Evolutionary conservation across 2,329 filamentous ascomycete genomes (phyloP).

Genomic region (Cladosporium halotolerans): DNA sequence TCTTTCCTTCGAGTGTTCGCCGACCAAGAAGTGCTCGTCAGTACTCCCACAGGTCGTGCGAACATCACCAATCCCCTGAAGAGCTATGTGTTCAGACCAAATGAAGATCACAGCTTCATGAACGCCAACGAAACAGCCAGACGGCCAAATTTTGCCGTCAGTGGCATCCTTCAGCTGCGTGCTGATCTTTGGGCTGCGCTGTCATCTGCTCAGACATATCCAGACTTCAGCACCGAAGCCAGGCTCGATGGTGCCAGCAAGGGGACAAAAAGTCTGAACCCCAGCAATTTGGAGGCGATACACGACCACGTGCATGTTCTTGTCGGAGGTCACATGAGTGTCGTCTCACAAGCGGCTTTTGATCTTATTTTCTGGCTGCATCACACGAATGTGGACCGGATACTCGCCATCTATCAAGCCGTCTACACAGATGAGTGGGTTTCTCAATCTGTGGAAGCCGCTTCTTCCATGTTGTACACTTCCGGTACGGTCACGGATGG

Average conservation of each 20-base stretch:
- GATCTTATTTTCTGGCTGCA: slow-evolving; percentile 15
- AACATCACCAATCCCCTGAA: slow-evolving; percentile 13
- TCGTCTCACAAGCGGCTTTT: slow-evolving; percentile 8
- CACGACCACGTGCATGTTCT: not conserved
- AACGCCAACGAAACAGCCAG: slow-evolving; percentile 3
- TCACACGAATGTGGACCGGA: slow-evolving; percentile 15
- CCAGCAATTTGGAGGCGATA: not conserved
- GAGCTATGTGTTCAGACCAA: slow-evolving; percentile 8
- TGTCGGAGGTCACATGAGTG: slow-evolving; percentile 10
- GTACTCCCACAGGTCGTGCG: slow-evolving; percentile 15
- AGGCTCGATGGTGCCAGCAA: too few species aligned
- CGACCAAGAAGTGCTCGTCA: slow-evolving; percentile 18
- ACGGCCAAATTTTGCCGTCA: slow-evolving; percentile 6
- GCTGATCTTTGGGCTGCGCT: too few species aligned
- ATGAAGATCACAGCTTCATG: slow-evolving; percentile 10
- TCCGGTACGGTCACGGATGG: too few species aligned
- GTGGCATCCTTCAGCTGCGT: too few species aligned
- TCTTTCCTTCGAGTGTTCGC: slow-evolving; percentile 16
- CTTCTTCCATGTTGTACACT: too few species aligned
- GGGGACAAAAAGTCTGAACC: not conserved
- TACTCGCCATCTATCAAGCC: slow-evolving; percentile 14
- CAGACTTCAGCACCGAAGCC: too few species aligned
- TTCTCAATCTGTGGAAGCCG: too few species aligned
- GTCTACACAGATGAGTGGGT: too few species aligned
- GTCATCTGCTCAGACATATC: too few species aligned